These are phyloP conservation scores for Penicillium cosmopolitanum DNA, from an alignment of 495 filamentous ascomycete genomes.

Conservation along the genomic window DNA sequence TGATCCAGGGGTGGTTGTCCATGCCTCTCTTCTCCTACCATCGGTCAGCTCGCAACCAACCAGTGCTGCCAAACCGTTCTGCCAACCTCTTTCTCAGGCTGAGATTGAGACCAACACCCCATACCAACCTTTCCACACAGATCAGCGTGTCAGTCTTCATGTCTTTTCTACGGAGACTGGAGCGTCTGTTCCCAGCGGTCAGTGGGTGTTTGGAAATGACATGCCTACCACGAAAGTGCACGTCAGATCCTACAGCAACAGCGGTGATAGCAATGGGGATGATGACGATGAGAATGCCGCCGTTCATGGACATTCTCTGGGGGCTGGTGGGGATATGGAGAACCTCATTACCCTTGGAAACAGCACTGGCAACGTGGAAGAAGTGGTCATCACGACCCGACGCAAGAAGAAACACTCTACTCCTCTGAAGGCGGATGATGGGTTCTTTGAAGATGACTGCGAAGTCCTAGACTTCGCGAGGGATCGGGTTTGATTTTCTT, in stretches of 20 bases:
- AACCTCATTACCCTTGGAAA: conserved; percentile 56
- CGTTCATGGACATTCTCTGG: conserved; percentile 40
- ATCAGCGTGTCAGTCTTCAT: conserved; percentile 73
- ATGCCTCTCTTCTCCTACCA: conserved; percentile 40
- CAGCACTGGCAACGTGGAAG: conserved; percentile 69
- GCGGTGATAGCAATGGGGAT: conserved; percentile 54
- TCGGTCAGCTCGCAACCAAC: conserved; percentile 37
- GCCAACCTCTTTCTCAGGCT: conserved; percentile 71
- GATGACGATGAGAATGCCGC: conserved; percentile 48
- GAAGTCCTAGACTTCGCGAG: conserved; percentile 91
- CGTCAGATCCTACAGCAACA: conserved; percentile 50
- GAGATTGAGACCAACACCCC: conserved; percentile 93
- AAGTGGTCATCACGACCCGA: conserved; percentile 80
- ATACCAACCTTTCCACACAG: conserved; percentile 90
- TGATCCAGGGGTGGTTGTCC: conserved; percentile 32
- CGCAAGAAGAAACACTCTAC: conserved; percentile 58
- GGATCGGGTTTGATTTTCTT: conserved; percentile 67
- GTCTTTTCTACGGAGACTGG: conserved; percentile 50
- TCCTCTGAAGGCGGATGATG: conserved; percentile 64
- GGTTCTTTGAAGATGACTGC: conserved; percentile 93
- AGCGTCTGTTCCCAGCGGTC: conserved; percentile 34
- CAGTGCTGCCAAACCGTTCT: conserved; percentile 34
- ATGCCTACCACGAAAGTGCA: conserved; percentile 66
- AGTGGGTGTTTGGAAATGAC: conserved; percentile 74
- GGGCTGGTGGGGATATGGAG: conserved; percentile 51